Percentiles rank a stretch among this genome's conserved stretches.
These are phyloP conservation scores for Cryphonectria carpinicola DNA, from an alignment of 2,329 filamentous ascomycete genomes.

Conservation along the genomic window DNA sequence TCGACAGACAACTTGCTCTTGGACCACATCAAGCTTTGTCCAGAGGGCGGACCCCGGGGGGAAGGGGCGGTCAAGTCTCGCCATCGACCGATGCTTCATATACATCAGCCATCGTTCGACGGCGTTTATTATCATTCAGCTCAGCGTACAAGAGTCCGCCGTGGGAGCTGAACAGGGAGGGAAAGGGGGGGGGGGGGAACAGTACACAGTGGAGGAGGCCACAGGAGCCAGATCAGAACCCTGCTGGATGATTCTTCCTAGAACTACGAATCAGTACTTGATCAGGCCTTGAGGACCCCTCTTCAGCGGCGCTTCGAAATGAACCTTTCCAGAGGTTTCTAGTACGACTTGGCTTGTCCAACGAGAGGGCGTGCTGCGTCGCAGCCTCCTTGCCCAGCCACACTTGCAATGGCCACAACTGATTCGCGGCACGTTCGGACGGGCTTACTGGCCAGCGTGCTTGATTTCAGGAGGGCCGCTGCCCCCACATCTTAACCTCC, in stretches of 20 bases:
- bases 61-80: background rate
- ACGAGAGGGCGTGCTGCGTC: background rate
- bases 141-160: background rate
- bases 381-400: background rate
- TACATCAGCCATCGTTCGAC: conserved; percentile 11
- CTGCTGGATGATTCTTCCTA: background rate
- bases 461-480: conserved; percentile 25
- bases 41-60: background rate
- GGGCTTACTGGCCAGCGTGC: conserved; percentile 17
- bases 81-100: conserved; percentile 1
- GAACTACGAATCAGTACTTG: background rate
- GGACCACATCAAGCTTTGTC: background rate
- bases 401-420: background rate
- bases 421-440: background rate
- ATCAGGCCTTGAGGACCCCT: background rate
- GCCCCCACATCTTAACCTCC: conserved; percentile 15
- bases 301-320: background rate
- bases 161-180: background rate
- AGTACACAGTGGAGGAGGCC: background rate
- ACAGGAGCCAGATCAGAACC: background rate
- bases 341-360: background rate
- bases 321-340: background rate
- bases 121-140: background rate
- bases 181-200: too few relatives aligned
- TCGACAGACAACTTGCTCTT: background rate